Evolutionary conservation across 306 rosid species (phyloP).

Genomic region (Cajanus cajan): DNA sequence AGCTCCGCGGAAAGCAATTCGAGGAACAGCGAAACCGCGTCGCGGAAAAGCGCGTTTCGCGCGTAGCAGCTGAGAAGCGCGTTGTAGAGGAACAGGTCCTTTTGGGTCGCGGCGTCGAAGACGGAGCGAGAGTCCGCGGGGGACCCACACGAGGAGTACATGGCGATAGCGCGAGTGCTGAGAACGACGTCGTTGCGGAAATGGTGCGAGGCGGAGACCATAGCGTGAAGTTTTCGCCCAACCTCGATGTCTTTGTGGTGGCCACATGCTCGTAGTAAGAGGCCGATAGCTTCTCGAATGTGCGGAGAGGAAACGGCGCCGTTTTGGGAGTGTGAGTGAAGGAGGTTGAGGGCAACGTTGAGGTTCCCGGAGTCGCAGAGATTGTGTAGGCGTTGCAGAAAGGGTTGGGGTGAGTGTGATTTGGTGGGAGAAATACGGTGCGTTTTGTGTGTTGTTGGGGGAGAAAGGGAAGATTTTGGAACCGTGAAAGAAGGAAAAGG

Average conservation of each 20-base stretch:
- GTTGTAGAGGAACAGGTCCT: slow-evolving; percentile 65
- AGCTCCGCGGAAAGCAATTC: slow-evolving; percentile 51
- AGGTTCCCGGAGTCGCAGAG: slow-evolving; percentile 60
- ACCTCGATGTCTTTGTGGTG: slow-evolving; percentile 45
- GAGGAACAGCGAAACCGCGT: slow-evolving; percentile 43
- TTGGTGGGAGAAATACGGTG: not conserved
- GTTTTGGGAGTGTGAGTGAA: slow-evolving; percentile 36
- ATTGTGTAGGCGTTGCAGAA: slow-evolving; percentile 40
- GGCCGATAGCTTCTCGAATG: slow-evolving; percentile 32
- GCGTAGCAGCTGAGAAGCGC: slow-evolving; percentile 71
- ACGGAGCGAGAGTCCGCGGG: slow-evolving; percentile 56
- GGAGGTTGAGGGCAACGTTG: slow-evolving; percentile 47
- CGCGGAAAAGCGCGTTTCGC: slow-evolving; percentile 53
- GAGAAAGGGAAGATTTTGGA: slow-evolving; percentile 42
- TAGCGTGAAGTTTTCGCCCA: slow-evolving; percentile 55
- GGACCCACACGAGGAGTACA: slow-evolving; percentile 68
- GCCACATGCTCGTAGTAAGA: slow-evolving; percentile 58
- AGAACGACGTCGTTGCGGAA: slow-evolving; percentile 57
- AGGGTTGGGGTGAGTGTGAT: not conserved
- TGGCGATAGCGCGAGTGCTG: slow-evolving; percentile 63
- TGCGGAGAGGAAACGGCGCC: slow-evolving; percentile 24
- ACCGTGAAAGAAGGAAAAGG: not conserved
- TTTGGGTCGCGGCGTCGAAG: slow-evolving; percentile 46
- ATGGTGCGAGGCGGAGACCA: slow-evolving; percentile 42
- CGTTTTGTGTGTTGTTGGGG: slow-evolving; percentile 28